A percentile compares a stretch with the other conserved stretches of the same genome.
phyloP scores from a whole-genome alignment of 129 eudicot species.

The Lactuca saligna region DNA sequence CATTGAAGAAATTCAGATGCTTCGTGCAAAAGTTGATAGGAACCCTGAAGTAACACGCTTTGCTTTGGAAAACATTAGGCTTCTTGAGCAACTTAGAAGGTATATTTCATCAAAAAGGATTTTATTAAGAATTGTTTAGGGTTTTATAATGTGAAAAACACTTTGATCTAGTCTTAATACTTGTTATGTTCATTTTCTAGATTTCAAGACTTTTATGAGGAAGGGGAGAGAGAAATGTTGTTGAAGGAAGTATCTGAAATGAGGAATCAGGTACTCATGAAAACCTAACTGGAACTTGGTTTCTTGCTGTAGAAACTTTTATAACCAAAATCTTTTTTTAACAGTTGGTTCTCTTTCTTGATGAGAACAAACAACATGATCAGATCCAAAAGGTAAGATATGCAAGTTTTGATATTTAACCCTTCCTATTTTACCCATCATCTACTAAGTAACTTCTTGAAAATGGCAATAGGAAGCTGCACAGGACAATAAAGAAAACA shows the following conservation, averaged over 20 bases:
- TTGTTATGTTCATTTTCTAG: conserved; percentile 31
- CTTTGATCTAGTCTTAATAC: conserved; percentile 18
- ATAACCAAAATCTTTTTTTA: conserved; percentile 15
- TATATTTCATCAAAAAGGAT: conserved; percentile 15
- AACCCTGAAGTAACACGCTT: conserved; percentile 98
- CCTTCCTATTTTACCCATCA: background rate
- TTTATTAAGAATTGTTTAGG: no score
- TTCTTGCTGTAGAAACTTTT: conserved; percentile 15
- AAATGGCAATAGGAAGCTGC: conserved; percentile 49
- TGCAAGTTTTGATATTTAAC: conserved; percentile 28
- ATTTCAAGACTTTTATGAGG: conserved; percentile 84
- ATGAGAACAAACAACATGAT: conserved; percentile 53
- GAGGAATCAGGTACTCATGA: conserved; percentile 67
- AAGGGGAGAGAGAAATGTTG: conserved; percentile 91
- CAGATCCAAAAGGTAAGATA: conserved; percentile 31
- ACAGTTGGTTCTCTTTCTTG: conserved; percentile 60
- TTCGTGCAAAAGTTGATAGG: conserved; percentile 68
- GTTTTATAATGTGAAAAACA: background rate
- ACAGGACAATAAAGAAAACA: conserved; percentile 38
- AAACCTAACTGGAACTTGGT: background rate
- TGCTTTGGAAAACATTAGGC: conserved; percentile 91
- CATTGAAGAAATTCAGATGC: conserved; percentile 66
- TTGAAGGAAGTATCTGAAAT: conserved; percentile 74
- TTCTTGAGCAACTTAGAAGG: conserved; percentile 84
- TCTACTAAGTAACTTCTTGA: conserved; percentile 12